Conservation (phyloP, 305 asterid genomes). For the Solanum hybrid region DNA sequence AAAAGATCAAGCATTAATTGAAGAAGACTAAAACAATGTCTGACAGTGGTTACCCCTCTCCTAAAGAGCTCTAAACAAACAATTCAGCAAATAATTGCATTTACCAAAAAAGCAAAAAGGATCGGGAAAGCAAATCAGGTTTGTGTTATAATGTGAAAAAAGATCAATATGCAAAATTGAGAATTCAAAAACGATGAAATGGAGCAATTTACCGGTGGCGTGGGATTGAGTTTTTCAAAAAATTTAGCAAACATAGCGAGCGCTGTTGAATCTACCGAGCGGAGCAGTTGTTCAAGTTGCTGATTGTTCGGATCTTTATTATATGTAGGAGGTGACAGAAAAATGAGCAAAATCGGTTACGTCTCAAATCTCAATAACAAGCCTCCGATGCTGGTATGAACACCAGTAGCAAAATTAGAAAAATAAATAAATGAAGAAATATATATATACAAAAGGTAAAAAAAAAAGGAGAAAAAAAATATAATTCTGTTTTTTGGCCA, state of each 20-base stretch:
- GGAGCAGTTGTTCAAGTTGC: neutral
- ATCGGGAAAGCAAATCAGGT: neutral
- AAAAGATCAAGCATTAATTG: neutral
- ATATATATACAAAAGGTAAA: neutral
- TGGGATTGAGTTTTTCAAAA: conserved; percentile 28
- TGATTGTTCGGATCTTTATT: neutral
- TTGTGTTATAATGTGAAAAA: neutral
- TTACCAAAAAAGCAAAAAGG: neutral
- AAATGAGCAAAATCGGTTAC: neutral
- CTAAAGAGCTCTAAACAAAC: neutral
- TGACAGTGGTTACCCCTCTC: neutral
- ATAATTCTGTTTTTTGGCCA: neutral
- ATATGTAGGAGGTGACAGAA: neutral
- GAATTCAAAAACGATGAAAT: neutral
- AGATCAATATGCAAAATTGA: neutral
- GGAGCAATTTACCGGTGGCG: conserved; percentile 34
- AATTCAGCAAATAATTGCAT: neutral
- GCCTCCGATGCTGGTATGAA: neutral
- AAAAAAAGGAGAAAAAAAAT: neutral
- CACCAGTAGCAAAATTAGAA: neutral
- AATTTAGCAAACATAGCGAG: conserved; percentile 42
- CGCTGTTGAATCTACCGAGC: neutral
- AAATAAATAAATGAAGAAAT: neutral
- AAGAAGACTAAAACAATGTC: neutral
- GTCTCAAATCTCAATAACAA: neutral